Conservation (phyloP, 78 protist genomes). For the Dictyostelium intermedium region DNA sequence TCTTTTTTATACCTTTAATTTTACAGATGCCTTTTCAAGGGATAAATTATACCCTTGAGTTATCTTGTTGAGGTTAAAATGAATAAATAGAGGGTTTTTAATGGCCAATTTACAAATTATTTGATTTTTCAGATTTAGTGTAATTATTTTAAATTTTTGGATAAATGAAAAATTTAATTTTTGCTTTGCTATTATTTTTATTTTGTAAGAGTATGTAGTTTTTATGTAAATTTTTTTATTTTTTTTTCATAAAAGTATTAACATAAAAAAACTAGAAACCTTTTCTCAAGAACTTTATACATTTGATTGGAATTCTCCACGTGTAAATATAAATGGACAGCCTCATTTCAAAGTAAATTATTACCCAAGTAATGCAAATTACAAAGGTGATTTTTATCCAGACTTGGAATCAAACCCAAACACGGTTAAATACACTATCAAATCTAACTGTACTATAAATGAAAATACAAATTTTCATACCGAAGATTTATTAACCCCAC, state of each 20-base stretch:
- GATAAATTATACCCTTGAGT: neutral
- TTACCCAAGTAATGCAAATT: neutral
- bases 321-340: neutral
- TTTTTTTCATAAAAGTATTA: too few relatives aligned
- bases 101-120: too few relatives aligned
- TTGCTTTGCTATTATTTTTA: too few relatives aligned
- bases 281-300: neutral
- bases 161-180: too few relatives aligned
- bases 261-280: neutral
- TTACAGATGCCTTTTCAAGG: neutral
- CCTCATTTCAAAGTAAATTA: neutral
- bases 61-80: too few relatives aligned
- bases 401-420: neutral
- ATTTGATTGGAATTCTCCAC: neutral
- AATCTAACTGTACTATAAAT: neutral
- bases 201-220: too few relatives aligned
- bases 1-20: neutral
- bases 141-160: too few relatives aligned
- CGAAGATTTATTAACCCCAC: neutral
- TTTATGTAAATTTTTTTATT: too few relatives aligned
- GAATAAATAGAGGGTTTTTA: too few relatives aligned
- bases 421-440: neutral
- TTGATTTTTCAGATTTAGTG: too few relatives aligned
- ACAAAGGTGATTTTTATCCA: slow-evolving; percentile 3
- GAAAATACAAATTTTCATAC: neutral